Conservation (phyloP, 1,284 basidiomycete species). For the Rhodotorula sp. region DNA sequence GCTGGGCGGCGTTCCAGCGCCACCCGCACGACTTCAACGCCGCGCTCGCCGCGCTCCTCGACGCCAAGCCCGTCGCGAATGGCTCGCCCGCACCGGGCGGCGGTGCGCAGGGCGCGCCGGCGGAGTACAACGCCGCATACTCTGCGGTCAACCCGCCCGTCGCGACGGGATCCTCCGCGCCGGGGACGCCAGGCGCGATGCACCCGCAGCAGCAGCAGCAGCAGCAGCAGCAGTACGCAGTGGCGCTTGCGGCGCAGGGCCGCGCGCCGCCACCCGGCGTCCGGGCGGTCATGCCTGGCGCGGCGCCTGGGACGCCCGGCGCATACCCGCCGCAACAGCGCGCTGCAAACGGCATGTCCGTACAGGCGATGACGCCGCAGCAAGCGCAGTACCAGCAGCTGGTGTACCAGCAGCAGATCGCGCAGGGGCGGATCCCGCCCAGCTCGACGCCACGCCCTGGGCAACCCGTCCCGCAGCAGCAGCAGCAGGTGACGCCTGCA, state of each 20-base stretch:
- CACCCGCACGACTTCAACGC: slow-evolving; percentile 13
- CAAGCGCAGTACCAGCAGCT: slow-evolving; percentile 22
- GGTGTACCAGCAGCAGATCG: slow-evolving; percentile 3
- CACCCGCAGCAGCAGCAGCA: slow-evolving; percentile 1
- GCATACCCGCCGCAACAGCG: neutral
- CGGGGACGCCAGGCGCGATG: slow-evolving; percentile 7
- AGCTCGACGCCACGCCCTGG: neutral
- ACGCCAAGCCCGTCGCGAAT: slow-evolving; percentile 19
- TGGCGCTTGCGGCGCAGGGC: neutral
- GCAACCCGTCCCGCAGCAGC: neutral
- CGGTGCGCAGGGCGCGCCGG: neutral
- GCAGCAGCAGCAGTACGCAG: slow-evolving; percentile 1
- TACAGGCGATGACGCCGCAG: neutral
- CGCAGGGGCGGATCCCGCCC: slow-evolving; percentile 1
- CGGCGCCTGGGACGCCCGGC: neutral
- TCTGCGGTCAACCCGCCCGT: slow-evolving; percentile 3
- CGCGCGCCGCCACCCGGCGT: neutral
- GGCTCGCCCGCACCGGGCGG: neutral
- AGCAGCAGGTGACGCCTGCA: neutral
- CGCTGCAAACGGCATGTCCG: neutral
- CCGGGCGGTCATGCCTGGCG: neutral
- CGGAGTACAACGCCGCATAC: slow-evolving; percentile 6
- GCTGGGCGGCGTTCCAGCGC: slow-evolving; percentile 17
- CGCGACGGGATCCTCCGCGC: neutral
- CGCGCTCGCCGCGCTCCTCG: slow-evolving; percentile 27